phyloP scores from a whole-genome alignment of 202 grass and related monocot genomes.

The Setaria viridis region DNA sequence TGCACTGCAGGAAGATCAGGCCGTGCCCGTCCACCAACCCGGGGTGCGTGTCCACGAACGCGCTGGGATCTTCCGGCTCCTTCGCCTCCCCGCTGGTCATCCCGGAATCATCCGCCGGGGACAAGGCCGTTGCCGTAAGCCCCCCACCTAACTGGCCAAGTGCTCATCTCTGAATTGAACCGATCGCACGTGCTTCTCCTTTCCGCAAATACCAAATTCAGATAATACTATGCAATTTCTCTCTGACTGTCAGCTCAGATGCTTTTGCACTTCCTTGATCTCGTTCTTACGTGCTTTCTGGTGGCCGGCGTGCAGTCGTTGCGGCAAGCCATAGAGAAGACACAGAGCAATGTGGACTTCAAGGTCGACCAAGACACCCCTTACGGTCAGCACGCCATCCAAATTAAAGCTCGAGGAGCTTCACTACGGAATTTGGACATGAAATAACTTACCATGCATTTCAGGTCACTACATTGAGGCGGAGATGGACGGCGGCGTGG shows the following conservation, averaged over 20 bases:
- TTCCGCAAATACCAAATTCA: not conserved
- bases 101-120: slow-evolving; percentile 55
- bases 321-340: slow-evolving; percentile 71
- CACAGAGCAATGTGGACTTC: slow-evolving; percentile 68
- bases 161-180: not conserved
- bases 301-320: slow-evolving; percentile 45
- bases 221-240: not conserved
- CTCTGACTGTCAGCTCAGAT: not conserved
- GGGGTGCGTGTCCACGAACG: slow-evolving; percentile 83
- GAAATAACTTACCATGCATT: not conserved
- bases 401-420: not conserved
- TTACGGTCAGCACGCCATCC: slow-evolving; percentile 32
- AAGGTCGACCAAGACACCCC: slow-evolving; percentile 71
- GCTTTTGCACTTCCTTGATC: not conserved
- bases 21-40: slow-evolving; percentile 90
- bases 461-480: slow-evolving; percentile 84
- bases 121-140: slow-evolving; percentile 55
- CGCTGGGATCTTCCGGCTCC: slow-evolving; percentile 70
- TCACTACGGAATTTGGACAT: not conserved
- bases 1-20: slow-evolving; percentile 69
- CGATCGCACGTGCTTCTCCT: not conserved
- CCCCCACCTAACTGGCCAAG: too few relatives aligned
- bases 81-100: slow-evolving; percentile 83
- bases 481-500: slow-evolving; percentile 70
- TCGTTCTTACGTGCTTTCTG: too few relatives aligned